These are phyloP conservation scores for Fagopyrum homotropicum DNA, from an alignment of 148 eudicot genomes.

Conservation along the genomic window DNA sequence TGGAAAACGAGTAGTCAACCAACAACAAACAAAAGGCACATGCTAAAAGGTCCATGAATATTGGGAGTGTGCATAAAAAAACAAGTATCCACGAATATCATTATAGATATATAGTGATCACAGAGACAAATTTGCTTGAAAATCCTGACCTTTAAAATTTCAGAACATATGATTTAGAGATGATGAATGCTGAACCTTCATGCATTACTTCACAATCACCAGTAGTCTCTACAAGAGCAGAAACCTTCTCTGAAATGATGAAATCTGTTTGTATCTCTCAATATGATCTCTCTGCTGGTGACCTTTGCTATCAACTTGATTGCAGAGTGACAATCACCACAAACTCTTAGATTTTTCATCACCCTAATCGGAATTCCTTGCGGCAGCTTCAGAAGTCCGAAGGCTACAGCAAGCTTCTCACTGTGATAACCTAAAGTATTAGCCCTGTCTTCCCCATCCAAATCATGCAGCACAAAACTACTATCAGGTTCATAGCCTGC, in stretches of 20 bases:
- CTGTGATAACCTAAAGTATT: constrained; percentile 32
- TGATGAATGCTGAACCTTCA: neutral
- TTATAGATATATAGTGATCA: neutral
- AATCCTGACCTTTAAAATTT: neutral
- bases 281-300: constrained; percentile 31
- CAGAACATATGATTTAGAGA: no score
- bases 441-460: constrained; percentile 44
- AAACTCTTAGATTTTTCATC: constrained; percentile 45
- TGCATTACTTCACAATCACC: constrained; percentile 22
- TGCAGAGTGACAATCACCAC: constrained; percentile 50
- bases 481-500: constrained; percentile 40
- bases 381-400: constrained; percentile 35
- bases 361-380: constrained; percentile 36
- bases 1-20: no score
- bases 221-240: constrained; percentile 50
- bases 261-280: constrained; percentile 51
- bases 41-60: neutral
- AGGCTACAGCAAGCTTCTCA: constrained; percentile 50
- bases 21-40: no score
- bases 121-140: neutral
- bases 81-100: neutral
- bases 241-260: constrained; percentile 43
- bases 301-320: constrained; percentile 40
- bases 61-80: neutral
- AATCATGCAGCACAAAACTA: constrained; percentile 38